Percentiles rank a stretch among this genome's conserved stretches.
Conservation (phyloP, 192 early-diverging fungal species). For the Chytriomyces sp. region DNA sequence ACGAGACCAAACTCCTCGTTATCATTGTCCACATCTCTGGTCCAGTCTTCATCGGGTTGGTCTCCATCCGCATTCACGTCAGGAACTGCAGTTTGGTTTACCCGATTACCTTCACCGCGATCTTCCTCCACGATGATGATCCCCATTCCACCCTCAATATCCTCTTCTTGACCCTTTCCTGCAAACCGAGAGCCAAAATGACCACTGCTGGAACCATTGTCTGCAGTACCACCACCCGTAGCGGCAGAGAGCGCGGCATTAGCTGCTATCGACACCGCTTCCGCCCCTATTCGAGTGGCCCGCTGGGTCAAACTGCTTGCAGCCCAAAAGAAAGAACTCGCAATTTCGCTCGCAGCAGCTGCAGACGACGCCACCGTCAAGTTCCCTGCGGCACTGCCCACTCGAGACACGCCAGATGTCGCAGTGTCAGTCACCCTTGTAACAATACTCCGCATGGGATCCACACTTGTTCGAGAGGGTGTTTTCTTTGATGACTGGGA, state of each 20-base stretch:
- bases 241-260: conserved; percentile 1
- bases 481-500: not conserved
- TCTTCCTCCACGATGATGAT: not conserved
- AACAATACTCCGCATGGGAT: not conserved
- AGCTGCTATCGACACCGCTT: not conserved
- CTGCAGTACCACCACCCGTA: not conserved
- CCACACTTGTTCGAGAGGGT: not conserved
- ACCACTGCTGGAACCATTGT: not conserved
- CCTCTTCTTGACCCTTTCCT: conserved; percentile 10
- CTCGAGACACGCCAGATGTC: not conserved
- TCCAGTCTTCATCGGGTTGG: not conserved
- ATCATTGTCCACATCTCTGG: not conserved
- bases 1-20: conserved; percentile 1
- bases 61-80: not conserved
- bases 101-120: not conserved
- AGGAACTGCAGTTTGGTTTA: not conserved
- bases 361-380: not conserved
- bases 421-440: not conserved
- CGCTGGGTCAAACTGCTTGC: not conserved
- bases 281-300: not conserved
- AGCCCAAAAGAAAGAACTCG: not conserved
- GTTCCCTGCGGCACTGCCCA: not conserved
- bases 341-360: not conserved
- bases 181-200: not conserved
- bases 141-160: not conserved